Evolutionary conservation across 768 basidiomycete species (phyloP).

Genomic region (Boletus insuetus): DNA sequence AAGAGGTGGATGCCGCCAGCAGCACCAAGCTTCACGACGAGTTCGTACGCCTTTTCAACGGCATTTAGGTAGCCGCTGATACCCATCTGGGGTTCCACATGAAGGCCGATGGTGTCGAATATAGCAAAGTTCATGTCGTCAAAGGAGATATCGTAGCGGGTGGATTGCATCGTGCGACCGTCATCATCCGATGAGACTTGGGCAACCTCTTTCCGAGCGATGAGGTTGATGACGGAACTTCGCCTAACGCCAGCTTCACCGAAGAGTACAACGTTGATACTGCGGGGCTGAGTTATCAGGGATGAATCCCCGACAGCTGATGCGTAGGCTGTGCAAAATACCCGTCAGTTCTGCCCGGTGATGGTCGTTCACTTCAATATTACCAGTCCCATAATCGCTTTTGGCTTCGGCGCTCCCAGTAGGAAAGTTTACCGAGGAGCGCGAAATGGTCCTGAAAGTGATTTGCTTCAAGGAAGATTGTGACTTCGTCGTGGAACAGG

Average conservation of each 20-base stretch:
- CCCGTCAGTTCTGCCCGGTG: conserved; percentile 4
- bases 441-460: background rate
- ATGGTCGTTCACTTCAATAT: background rate
- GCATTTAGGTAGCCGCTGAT: too few species aligned
- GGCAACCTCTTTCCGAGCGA: conserved; percentile 23
- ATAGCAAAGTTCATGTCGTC: conserved; percentile 18
- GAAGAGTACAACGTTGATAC: conserved; percentile 39
- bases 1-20: too few species aligned
- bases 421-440: background rate
- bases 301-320: background rate
- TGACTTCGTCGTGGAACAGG: too few species aligned
- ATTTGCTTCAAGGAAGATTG: too few species aligned
- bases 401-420: background rate
- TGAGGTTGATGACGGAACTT: conserved; percentile 31
- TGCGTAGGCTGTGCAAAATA: background rate
- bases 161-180: conserved; percentile 37
- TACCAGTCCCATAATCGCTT: conserved; percentile 1
- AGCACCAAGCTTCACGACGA: too few species aligned
- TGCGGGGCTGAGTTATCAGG: background rate
- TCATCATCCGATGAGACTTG: conserved; percentile 26
- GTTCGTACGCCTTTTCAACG: too few species aligned
- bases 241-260: conserved; percentile 41
- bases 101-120: conserved; percentile 4
- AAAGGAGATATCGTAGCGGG: conserved; percentile 26
- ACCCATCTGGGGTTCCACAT: too few species aligned